Evolutionary conservation across 2,329 filamentous ascomycete genomes (phyloP), one percentile per base, ranked within the genome.

Genomic region (Sarocladium strictum): DNA sequence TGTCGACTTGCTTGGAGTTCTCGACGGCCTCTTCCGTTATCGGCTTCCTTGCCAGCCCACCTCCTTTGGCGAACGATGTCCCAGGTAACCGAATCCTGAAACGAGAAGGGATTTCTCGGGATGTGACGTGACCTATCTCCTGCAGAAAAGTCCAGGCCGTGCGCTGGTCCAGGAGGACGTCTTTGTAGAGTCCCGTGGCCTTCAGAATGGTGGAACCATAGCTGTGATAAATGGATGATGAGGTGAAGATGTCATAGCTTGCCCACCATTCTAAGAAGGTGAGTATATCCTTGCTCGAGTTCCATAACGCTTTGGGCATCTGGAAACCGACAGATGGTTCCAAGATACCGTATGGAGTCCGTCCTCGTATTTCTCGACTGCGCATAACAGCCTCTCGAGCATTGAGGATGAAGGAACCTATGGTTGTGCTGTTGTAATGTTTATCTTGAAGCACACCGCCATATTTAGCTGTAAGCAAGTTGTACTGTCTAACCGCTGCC

Each of bases 251-350:
- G 47, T 74, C 69, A 57, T 79, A 78, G 59, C 77, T 77, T 19
- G 81, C 75, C 83, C 87, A 91, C 43, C 83, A 76, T 64, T 90
- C 82, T 50, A 94, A 71, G 61, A 90, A 92, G 1, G 75, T 70
- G 51, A 93, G 74, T 49, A 90, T 76, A 21, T 80, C 73, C 37
- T 73, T 64, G 56, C 63, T 65, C 1, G 62, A 54, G 19, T 62
- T 61, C 69, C 69, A 72, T 10, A 64, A 57, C 1, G 56, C 55
- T 24, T 56, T 58, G 32, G 57, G 57, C 17, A 66, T 37, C 2
- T 57, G 58, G 5, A 61, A 56, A n/a, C 61, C 63, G 15, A 58
- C 47, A 5, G 66, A 63, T 27, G 69, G 62, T 17, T 63, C 61
- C 0, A 71, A 59, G 56, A 78, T 76, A 37, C 81, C 82, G 54